Percentiles rank a stretch among this genome's conserved stretches.
Conservation (phyloP, 441 rosid species). For the Syzygium malaccense region DNA sequence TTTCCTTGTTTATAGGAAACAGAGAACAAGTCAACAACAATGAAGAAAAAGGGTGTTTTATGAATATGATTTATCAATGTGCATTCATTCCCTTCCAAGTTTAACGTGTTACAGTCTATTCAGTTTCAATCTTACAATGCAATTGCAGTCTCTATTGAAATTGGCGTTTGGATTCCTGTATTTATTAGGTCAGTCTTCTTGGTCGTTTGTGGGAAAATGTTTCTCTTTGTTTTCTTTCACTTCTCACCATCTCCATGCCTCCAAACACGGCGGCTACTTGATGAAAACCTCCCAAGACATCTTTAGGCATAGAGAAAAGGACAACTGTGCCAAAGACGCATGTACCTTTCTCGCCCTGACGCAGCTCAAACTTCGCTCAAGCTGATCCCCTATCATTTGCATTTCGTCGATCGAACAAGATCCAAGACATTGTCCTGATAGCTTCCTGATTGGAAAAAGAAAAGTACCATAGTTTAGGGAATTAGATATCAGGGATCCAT, state of each 20-base stretch:
- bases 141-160: neutral
- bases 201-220: neutral
- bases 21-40: neutral
- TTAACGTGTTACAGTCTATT: neutral
- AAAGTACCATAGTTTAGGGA: neutral
- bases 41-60: neutral
- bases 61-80: neutral
- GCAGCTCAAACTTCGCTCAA: neutral
- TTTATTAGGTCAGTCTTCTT: neutral
- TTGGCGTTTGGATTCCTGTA: neutral
- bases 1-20: neutral
- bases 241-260: neutral
- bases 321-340: neutral
- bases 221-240: neutral
- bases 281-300: neutral
- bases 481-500: neutral
- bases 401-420: neutral
- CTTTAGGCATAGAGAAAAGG: neutral
- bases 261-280: neutral
- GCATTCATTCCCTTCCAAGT: neutral
- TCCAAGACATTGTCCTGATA: neutral
- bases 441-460: neutral
- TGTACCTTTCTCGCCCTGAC: neutral
- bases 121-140: neutral
- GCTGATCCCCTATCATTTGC: neutral